phyloP scores from a whole-genome alignment of 305 asterid genomes.

The Stenogyne calaminthoides region DNA sequence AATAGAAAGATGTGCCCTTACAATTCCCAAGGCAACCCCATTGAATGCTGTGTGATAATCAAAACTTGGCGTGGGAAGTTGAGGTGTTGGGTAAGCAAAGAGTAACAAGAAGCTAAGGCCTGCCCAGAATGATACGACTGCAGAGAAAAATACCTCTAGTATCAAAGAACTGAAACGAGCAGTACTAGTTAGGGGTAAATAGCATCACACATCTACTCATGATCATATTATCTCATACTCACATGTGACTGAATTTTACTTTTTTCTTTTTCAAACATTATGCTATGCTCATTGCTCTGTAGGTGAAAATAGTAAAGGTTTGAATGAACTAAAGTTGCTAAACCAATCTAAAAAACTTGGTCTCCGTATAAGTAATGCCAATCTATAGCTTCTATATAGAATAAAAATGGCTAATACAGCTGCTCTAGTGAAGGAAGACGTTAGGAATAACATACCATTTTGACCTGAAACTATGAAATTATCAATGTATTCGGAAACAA shows the following conservation, averaged over 20 bases:
- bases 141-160: constrained; percentile 27
- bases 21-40: constrained; percentile 85
- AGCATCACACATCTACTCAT: background rate
- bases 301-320: background rate
- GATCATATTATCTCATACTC: background rate
- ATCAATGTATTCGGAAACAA: constrained; percentile 55
- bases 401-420: background rate
- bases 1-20: constrained; percentile 42
- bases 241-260: background rate
- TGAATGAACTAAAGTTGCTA: background rate
- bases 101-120: constrained; percentile 73
- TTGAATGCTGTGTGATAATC: constrained; percentile 80
- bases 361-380: background rate
- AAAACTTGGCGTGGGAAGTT: constrained; percentile 76
- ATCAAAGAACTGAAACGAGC: background rate
- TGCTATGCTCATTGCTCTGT: background rate
- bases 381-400: background rate
- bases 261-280: background rate
- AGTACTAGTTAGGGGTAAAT: too few relatives aligned
- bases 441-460: constrained; percentile 50
- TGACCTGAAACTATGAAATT: constrained; percentile 66
- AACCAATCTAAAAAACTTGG: background rate
- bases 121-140: constrained; percentile 87
- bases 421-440: background rate
- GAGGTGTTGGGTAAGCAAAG: constrained; percentile 93